Evolutionary conservation across 2,329 filamentous ascomycete species (phyloP).

Genomic region (Ramularia collo-cygni): DNA sequence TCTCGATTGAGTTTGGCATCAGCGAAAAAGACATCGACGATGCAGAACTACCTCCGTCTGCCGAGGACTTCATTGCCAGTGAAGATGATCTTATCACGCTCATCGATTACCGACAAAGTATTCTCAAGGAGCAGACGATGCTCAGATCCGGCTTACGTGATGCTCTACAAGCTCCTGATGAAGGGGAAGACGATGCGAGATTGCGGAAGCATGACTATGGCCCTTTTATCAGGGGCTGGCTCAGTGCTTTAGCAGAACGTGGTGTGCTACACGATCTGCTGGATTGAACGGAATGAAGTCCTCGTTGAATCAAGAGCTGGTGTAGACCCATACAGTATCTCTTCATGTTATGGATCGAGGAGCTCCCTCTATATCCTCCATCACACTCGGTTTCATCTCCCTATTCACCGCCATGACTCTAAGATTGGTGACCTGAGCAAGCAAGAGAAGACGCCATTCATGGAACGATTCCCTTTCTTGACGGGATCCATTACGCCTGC

Average conservation of each 20-base stretch:
- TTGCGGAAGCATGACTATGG: slow-evolving; percentile 58
- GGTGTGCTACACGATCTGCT: slow-evolving; percentile 45
- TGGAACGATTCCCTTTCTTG: no score
- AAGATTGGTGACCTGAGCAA: no score
- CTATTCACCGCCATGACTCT: no score
- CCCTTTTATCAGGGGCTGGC: slow-evolving; percentile 58
- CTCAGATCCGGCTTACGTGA: slow-evolving; percentile 43
- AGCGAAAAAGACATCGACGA: slow-evolving; percentile 30
- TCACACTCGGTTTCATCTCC: no score
- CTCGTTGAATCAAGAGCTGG: no score
- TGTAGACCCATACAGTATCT: no score
- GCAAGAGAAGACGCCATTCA: no score
- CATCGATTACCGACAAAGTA: slow-evolving; percentile 32
- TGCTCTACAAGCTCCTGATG: slow-evolving; percentile 41
- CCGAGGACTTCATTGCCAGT: slow-evolving; percentile 21
- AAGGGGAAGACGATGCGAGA: slow-evolving; percentile 48
- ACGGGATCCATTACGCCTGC: no score
- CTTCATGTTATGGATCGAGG: no score
- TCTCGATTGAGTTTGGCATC: slow-evolving; percentile 20
- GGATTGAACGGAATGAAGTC: slow-evolving; percentile 2
- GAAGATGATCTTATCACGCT: slow-evolving; percentile 27
- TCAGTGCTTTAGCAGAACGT: slow-evolving; percentile 62
- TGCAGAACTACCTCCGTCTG: slow-evolving; percentile 23
- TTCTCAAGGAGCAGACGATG: slow-evolving; percentile 37
- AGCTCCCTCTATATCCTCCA: no score